Percentiles rank a stretch among this genome's conserved stretches.
Conservation (phyloP, 1,284 basidiomycete species). For the Neolentinus lepideus region DNA sequence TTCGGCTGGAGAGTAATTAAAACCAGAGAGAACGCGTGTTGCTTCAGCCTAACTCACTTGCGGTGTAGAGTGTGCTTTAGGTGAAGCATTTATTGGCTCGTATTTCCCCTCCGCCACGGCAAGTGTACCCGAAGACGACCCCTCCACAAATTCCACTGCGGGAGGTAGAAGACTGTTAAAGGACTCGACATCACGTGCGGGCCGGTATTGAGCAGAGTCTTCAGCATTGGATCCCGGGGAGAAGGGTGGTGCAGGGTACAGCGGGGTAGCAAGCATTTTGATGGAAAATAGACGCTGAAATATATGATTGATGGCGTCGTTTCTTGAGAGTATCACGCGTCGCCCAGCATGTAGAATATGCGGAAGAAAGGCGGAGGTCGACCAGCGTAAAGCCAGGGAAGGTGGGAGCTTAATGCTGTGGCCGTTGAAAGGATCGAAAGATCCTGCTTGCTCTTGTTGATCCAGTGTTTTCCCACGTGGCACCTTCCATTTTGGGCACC, state of each 20-base stretch:
- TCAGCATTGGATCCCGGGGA: conserved; percentile 38
- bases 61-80: conserved; percentile 23
- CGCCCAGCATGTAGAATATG: neutral
- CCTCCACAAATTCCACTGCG: conserved; percentile 73
- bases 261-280: conserved; percentile 2
- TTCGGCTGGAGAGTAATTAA: neutral
- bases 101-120: conserved; percentile 67
- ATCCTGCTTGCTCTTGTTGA: neutral
- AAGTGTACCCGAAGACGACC: conserved; percentile 66
- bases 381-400: neutral
- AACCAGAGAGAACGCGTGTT: neutral
- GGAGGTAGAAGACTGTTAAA: conserved; percentile 71
- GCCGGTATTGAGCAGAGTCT: conserved; percentile 47
- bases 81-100: conserved; percentile 65
- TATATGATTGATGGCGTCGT: neutral
- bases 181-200: conserved; percentile 60
- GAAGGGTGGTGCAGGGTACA: conserved; percentile 31
- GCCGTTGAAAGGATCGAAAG: neutral
- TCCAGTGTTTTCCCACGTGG: no score
- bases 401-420: conserved; percentile 2
- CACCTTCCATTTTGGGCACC: no score
- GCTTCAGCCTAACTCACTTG: conserved; percentile 27
- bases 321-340: neutral
- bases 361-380: neutral
- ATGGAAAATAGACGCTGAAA: neutral